Conservation (phyloP, 2,329 filamentous ascomycete genomes). For the Helminthosporium solani region DNA sequence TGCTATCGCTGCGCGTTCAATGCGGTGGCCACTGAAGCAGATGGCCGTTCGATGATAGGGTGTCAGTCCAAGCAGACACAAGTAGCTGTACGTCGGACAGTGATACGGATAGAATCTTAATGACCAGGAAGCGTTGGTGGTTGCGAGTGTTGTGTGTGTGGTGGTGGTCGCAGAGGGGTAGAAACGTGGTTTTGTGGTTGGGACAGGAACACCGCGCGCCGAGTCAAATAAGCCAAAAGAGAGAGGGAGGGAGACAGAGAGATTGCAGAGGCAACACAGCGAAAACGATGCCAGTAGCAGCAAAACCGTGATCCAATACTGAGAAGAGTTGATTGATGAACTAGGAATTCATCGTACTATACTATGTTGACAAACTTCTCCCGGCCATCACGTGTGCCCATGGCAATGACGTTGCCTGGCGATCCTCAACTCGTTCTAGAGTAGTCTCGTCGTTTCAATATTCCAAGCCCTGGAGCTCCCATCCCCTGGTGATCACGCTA, state of each 20-base stretch:
- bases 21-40: not conserved
- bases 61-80: too few species aligned
- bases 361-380: too few species aligned
- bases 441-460: conserved; percentile 6
- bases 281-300: not conserved
- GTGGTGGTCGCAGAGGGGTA: not conserved
- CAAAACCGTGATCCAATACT: too few species aligned
- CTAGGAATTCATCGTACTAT: too few species aligned
- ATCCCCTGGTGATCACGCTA: conserved; percentile 9
- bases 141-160: not conserved
- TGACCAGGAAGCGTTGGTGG: not conserved
- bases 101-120: too few species aligned
- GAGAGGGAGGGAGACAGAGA: not conserved
- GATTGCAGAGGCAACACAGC: not conserved
- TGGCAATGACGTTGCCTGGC: conserved; percentile 13
- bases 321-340: not conserved
- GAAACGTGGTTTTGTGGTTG: not conserved
- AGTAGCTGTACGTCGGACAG: too few species aligned
- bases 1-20: not conserved
- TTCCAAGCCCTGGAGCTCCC: conserved; percentile 7
- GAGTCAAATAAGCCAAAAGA: not conserved
- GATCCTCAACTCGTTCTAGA: conserved; percentile 11
- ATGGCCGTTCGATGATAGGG: not conserved
- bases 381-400: conserved; percentile 6
- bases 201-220: not conserved